Percentiles rank a stretch among this genome's conserved stretches.
phyloP scores from a whole-genome alignment of 23 red algal genomes.

The Chondrus crispus region DNA sequence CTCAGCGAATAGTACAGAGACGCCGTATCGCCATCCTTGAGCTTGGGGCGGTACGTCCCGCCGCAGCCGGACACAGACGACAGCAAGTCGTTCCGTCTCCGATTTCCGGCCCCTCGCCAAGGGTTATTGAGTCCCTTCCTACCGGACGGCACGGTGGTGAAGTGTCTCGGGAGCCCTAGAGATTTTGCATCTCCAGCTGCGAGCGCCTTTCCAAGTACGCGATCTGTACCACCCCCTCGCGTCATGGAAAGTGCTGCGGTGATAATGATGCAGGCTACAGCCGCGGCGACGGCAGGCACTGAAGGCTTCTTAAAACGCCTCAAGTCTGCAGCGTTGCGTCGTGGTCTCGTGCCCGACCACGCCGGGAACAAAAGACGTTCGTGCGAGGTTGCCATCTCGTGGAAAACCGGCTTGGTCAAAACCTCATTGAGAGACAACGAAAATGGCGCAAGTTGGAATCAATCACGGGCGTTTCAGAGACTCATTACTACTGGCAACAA shows the following conservation, averaged over 20 bases:
- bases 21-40: conserved; percentile 12
- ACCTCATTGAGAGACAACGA: too few species aligned
- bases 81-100: conserved; percentile 30
- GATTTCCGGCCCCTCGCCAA: conserved; percentile 44
- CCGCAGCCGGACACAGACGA: conserved; percentile 60
- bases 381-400: too few species aligned
- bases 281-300: neutral
- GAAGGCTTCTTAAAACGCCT: neutral
- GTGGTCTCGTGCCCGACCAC: neutral
- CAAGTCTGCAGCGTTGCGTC: neutral
- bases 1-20: conserved; percentile 43
- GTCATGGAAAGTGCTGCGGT: neutral
- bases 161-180: neutral
- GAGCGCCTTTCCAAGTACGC: neutral
- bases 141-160: neutral
- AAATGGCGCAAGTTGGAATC: too few species aligned
- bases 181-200: neutral
- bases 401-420: too few species aligned
- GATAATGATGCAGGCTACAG: too few species aligned
- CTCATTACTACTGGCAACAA: too few species aligned
- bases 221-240: neutral
- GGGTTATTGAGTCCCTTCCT: neutral
- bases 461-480: too few species aligned
- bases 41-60: conserved; percentile 29
- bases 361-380: neutral